Evolutionary conservation across 768 basidiomycete genomes (phyloP), one percentile per base, ranked within the genome.

Genomic region (Amanita rubescens): DNA sequence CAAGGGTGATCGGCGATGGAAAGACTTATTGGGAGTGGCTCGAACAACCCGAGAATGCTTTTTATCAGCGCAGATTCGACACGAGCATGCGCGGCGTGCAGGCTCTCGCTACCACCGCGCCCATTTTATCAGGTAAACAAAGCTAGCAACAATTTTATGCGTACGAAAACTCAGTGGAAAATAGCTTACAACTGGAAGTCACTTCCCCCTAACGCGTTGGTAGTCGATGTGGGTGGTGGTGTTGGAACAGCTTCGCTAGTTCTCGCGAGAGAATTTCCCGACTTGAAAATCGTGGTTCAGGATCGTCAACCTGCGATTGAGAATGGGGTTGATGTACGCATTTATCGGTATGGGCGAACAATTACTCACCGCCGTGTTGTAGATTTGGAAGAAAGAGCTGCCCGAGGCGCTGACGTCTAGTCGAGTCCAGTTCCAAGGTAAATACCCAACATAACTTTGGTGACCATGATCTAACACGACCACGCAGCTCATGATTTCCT

Each of bases 401-500:
- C 62, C 62, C 3, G 47, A 55, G 12, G 59, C 57, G 11, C 37
- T 63, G 14, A 11, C 22, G 12, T n/a, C n/a, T 39, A 61, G 62
- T 4, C 49, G 47, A 19, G 60, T 60, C 5, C 55, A 46, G 25
- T 55, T 61, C 22, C 39, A 62, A 62, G 62, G 62, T 63, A 44
- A 27, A 41, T n/a, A n/a, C n/a, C n/a, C n/a, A n/a, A n/a, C n/a
- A n/a, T n/a, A n/a, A n/a, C n/a, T n/a, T n/a, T n/a, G 19, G 27
- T 17, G n/a, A 19, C 25, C 8, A 9, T 4, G 5, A 14, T 8
- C 27, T 30, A n/a, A 45, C 33, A 34, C 34, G 30, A 3, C 14
- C 4, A 25, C 35, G 38, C 1, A 69, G 67, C 49, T 14, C 65
- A 74, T 30, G 53, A 71, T 62, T 74, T 75, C 59, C 70, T 75